Evolutionary conservation across 306 rosid species (phyloP), one percentile per base, ranked within the genome.

Genomic region (Vicia villosa): DNA sequence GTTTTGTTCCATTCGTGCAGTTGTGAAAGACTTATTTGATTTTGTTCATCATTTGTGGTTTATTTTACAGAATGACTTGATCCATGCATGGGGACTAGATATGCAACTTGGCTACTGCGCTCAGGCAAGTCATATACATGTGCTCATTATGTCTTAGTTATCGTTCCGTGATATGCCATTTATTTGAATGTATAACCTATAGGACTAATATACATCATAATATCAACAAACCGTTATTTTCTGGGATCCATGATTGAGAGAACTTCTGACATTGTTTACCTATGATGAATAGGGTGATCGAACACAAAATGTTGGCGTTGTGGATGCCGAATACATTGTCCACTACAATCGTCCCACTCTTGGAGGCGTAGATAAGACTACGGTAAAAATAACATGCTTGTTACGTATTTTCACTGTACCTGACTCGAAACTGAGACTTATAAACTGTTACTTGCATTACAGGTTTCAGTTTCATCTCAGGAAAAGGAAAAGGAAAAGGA

Each of bases 31-130:
- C 15, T 61, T 51, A 10, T 61, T 19, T 77, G 14, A 28, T 36
- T 19, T 75, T 50, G 46, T 24, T 75, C 26, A 59, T 12, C 66
- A 15, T 28, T 1, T 54, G 15, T 40, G 49, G 50, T 78, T 73
- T 68, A 9, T 63, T 81, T 77, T 68, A 36, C 87, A 94, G 98
- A 94, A 80, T 66, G 92, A 94, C 78, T 86, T 94, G 91, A 73
- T 94, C 46, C 97, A 94, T 80, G 98, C 96, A 36, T 94, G 98
- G 98, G 98, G 98, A 54, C 84, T 94, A 45, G 97, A 94, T 74
- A 82, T 83, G 79, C 95, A 91, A 73, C 89, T 94, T 46, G 98
- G 98, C 30, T 94, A 94, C 72, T 94, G 98, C 75, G 87, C 97
- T 46, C 96, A 87, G 98, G 98, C 83, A 83, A 82, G 95, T 73